Conservation (phyloP, 2,329 filamentous ascomycete species). For the Dothideomycetes sp. region DNA sequence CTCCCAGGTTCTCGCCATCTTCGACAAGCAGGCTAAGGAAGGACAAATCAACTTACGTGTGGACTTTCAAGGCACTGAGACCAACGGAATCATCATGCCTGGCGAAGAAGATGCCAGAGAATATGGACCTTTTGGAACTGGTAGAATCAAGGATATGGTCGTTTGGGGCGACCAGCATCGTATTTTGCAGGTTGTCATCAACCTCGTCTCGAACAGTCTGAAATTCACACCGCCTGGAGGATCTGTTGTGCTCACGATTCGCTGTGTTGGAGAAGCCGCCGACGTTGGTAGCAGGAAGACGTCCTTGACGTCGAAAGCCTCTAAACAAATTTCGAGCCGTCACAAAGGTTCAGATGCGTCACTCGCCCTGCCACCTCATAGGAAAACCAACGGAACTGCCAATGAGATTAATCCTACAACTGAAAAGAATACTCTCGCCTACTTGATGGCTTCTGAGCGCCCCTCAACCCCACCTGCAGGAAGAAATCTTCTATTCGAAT, state of each 20-base stretch:
- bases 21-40: slow-evolving; percentile 80
- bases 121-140: slow-evolving; percentile 41
- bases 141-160: slow-evolving; percentile 70
- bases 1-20: slow-evolving; percentile 73
- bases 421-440: slow-evolving; percentile 25
- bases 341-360: slow-evolving; percentile 9
- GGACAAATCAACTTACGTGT: slow-evolving; percentile 64
- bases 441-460: slow-evolving; percentile 24
- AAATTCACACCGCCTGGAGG: slow-evolving; percentile 80
- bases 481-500: slow-evolving; percentile 66
- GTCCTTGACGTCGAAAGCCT: slow-evolving; percentile 26
- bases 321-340: slow-evolving; percentile 16
- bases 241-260: slow-evolving; percentile 64
- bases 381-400: slow-evolving; percentile 24
- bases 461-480: slow-evolving; percentile 43
- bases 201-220: slow-evolving; percentile 79
- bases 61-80: slow-evolving; percentile 42
- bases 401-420: slow-evolving; percentile 31
- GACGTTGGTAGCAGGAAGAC: slow-evolving; percentile 31
- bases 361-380: background rate
- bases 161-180: slow-evolving; percentile 89
- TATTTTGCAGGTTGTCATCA: slow-evolving; percentile 87
- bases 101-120: slow-evolving; percentile 34
- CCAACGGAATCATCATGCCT: slow-evolving; percentile 20
- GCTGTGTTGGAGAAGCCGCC: slow-evolving; percentile 54